Percentiles rank a stretch among this genome's conserved stretches.
Conservation (phyloP, 2,329 filamentous ascomycete species). For the Ploettnerulaceae sp. region DNA sequence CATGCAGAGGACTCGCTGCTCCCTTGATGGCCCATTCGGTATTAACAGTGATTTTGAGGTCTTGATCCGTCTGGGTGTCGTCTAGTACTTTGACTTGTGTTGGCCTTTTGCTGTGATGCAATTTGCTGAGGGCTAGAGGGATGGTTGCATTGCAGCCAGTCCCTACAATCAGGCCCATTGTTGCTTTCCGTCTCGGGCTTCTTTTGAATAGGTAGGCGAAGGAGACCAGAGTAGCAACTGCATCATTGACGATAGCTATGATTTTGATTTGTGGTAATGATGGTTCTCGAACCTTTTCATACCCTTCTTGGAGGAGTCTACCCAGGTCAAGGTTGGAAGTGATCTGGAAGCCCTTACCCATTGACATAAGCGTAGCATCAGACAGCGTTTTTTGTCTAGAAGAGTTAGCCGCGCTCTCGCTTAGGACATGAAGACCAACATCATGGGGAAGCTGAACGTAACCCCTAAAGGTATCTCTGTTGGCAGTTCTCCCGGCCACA, state of each 20-base stretch:
- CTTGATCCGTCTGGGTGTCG: constrained; percentile 38
- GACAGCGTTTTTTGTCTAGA: constrained; percentile 51
- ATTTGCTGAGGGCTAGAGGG: constrained; percentile 56
- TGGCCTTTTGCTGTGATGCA: constrained; percentile 60
- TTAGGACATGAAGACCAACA: constrained; percentile 30
- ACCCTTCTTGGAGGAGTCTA: constrained; percentile 53
- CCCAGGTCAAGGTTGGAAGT: constrained; percentile 56
- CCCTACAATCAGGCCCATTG: constrained; percentile 77
- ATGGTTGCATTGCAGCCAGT: constrained; percentile 80
- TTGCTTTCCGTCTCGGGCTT: constrained; percentile 56
- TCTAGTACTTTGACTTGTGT: constrained; percentile 45
- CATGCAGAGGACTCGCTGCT: constrained; percentile 60
- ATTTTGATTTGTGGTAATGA: constrained; percentile 63
- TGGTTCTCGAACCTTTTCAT: constrained; percentile 42
- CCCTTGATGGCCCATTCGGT: constrained; percentile 83
- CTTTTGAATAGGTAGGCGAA: constrained; percentile 68
- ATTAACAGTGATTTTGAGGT: constrained; percentile 70
- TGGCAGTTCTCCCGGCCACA: constrained; percentile 36
- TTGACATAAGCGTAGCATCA: constrained; percentile 59
- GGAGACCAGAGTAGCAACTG: constrained; percentile 73
- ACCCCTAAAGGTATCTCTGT: constrained; percentile 58
- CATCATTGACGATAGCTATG: constrained; percentile 74
- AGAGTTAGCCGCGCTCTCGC: constrained; percentile 10
- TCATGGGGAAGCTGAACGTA: constrained; percentile 68
- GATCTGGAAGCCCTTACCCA: constrained; percentile 68